Evolutionary conservation across 2,329 filamentous ascomycete species (phyloP), one percentile per base, ranked within the genome.

Genomic region (Grosmannia huntii): DNA sequence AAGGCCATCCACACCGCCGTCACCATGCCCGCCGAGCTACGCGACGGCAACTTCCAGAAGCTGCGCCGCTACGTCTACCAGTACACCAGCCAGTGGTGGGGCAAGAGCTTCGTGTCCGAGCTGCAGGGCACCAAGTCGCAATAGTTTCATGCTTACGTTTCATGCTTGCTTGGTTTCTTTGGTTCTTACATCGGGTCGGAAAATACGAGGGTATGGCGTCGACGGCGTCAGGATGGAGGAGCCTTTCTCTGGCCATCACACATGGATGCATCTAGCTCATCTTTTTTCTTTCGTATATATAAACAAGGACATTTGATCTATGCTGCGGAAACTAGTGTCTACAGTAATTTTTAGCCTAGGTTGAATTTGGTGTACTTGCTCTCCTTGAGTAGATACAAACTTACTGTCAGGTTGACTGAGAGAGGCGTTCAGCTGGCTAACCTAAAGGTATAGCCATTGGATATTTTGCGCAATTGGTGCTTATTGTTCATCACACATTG

Each of bases 21-120:
- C 50, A 96, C 91, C 57, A 96, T 97, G 90, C 86, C 86, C 57
- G 84, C 90, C 21, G 91, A 96, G 72, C 87, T 94, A 73, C 84
- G 90, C 57, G 84, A 86, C 60, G 77, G 85, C 59, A 96, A 96
- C 72, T 96, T 89, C 75, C 83, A 86, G 69, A 96, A 96, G 72
- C 78, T 99, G 60, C 88, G 94, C 69, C 89, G 89, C 73, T 97
- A 97, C 68, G 90, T 97, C 60, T 92, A 91, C 73, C 96, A 96
- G 75, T 97, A 96, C 74, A 99, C 94, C 1, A 95, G 89, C 70
- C 88, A 91, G 11, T 96, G 94, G 86, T 97, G 92, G 92, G 92
- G 92, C 28, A 83, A 91, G 70, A 91, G 87, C 64, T 97, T 97
- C 69, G 90, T 96, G 55, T 82, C 82, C 14, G 92, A 96, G 72